A percentile compares a stretch with the other conserved stretches of the same genome.
Evolutionary conservation across 345 rosid species (phyloP).

Genomic region (Hirschfeldia incana): DNA sequence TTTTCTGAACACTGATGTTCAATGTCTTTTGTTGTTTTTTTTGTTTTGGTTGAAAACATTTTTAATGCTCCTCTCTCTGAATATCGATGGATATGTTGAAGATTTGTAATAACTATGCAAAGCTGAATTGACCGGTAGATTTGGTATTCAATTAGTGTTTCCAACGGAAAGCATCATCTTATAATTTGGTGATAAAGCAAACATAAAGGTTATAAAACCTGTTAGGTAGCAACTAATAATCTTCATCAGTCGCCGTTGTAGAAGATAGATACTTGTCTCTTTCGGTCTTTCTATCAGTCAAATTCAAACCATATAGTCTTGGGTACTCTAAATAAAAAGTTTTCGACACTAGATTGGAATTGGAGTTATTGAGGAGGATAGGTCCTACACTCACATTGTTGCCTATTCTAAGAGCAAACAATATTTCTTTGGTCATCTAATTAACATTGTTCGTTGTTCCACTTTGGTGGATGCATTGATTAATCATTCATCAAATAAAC

Average conservation of each 20-base stretch:
- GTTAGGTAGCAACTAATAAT: conserved; percentile 43
- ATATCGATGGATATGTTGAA: background rate
- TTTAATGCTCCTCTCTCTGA: background rate
- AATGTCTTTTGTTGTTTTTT: background rate
- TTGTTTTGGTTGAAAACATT: background rate
- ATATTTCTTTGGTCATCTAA: conserved; percentile 13
- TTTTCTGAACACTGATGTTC: background rate
- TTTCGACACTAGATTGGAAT: background rate
- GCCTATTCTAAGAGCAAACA: conserved; percentile 31
- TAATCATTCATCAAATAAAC: conserved; percentile 16
- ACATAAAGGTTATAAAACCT: conserved; percentile 18
- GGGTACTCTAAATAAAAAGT: background rate
- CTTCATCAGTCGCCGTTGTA: conserved; percentile 16
- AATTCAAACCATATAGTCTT: background rate
- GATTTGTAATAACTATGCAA: conserved; percentile 3
- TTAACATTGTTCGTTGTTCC: conserved; percentile 33
- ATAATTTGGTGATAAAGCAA: background rate
- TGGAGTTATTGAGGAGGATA: background rate
- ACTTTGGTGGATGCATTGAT: conserved; percentile 21
- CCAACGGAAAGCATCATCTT: conserved; percentile 22
- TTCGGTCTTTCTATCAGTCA: conserved; percentile 1
- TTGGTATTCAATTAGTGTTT: conserved; percentile 25
- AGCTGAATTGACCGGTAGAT: conserved; percentile 43
- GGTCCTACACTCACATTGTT: conserved; percentile 35
- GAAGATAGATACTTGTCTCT: background rate